Percentiles rank a stretch among this genome's conserved stretches.
Conservation (phyloP, 345 rosid genomes). For the Melaleuca alternifolia region DNA sequence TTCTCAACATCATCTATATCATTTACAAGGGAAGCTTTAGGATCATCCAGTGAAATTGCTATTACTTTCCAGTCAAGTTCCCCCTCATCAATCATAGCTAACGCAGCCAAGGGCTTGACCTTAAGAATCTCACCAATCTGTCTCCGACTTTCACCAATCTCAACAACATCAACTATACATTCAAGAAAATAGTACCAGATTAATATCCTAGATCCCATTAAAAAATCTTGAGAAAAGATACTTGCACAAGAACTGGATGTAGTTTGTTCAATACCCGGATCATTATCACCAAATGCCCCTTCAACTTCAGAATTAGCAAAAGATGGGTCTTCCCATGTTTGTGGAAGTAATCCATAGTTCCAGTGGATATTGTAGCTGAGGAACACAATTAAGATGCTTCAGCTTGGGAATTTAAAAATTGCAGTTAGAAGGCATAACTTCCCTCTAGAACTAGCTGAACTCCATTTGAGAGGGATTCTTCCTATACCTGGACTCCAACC, state of each 20-base stretch:
- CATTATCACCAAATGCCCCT: conserved; percentile 90
- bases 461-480: background rate
- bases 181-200: background rate
- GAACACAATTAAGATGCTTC: background rate
- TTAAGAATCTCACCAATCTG: conserved; percentile 69
- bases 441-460: background rate
- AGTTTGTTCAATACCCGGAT: conserved; percentile 49
- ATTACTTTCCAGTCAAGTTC: conserved; percentile 99
- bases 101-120: conserved; percentile 81
- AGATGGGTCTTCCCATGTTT: conserved; percentile 99
- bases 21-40: conserved; percentile 84
- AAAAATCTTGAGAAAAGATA: background rate
- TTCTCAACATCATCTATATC: conserved; percentile 84
- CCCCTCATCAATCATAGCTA: conserved; percentile 98
- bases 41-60: conserved; percentile 87
- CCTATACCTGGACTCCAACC: background rate
- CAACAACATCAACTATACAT: conserved; percentile 80
- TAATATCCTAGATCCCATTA: background rate
- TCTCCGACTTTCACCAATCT: conserved; percentile 65
- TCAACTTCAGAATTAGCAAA: conserved; percentile 72
- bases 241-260: background rate
- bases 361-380: conserved; percentile 83
- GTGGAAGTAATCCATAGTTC: conserved; percentile 98
- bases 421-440: background rate
- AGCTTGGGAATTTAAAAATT: background rate